Evolutionary conservation across 2,329 filamentous ascomycete genomes (phyloP).

Genomic region (Colletotrichum sp.): DNA sequence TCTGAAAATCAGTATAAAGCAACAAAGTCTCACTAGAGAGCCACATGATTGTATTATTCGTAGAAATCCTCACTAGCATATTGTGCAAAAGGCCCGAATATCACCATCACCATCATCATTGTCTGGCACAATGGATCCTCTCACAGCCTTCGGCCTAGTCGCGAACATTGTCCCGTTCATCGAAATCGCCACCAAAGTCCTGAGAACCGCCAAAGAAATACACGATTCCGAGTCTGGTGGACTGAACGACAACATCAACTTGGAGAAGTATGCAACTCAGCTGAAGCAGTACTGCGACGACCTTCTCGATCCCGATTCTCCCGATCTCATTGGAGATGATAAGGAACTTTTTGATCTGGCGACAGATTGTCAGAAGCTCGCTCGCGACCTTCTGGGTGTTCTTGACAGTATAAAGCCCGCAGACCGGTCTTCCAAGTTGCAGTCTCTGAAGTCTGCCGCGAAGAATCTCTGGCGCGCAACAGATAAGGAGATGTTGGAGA

Average conservation of each 20-base stretch:
- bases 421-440: not conserved
- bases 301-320: not conserved
- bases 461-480: not conserved
- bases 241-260: accelerated
- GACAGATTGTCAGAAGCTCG: accelerated
- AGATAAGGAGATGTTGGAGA: not conserved
- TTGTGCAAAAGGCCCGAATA: accelerated
- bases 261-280: not conserved
- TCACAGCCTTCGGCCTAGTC: not conserved
- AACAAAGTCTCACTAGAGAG: not conserved
- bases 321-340: not conserved
- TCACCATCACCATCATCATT: not conserved
- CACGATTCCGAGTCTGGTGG: not conserved
- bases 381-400: not conserved
- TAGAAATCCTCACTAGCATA: not conserved
- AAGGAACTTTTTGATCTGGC: not conserved
- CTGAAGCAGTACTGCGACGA: not conserved
- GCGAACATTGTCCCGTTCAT: not conserved
- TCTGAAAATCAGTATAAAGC: not conserved
- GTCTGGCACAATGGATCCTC: not conserved
- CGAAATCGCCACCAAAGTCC: not conserved
- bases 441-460: not conserved
- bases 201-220: not conserved
- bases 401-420: not conserved
- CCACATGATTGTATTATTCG: not conserved